A percentile compares a stretch with the other conserved stretches of the same genome.
These are phyloP conservation scores for Wickerhamomyces ciferrii DNA, from an alignment of 805 yeast genomes.

Conservation along the genomic window DNA sequence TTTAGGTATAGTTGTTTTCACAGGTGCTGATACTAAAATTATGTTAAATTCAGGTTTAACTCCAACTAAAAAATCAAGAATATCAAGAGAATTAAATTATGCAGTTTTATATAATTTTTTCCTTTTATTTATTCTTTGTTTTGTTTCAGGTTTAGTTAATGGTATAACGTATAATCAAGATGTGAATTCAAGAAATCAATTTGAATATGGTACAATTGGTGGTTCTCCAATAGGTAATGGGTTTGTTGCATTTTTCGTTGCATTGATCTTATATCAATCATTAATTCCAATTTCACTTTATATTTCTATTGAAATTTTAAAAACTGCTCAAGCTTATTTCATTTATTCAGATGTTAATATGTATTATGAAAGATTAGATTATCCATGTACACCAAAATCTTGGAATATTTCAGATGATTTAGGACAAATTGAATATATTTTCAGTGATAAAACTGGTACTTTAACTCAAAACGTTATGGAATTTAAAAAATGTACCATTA, in stretches of 20 bases:
- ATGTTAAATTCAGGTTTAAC: slow-evolving; percentile 79
- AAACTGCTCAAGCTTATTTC: slow-evolving; percentile 76
- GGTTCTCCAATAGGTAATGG: slow-evolving; percentile 65
- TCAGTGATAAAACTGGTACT: slow-evolving; percentile 83
- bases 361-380: slow-evolving; percentile 66
- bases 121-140: slow-evolving; percentile 60
- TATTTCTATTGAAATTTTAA: slow-evolving; percentile 76
- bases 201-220: slow-evolving; percentile 67
- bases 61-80: slow-evolving; percentile 72
- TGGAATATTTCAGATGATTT: slow-evolving; percentile 85
- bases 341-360: slow-evolving; percentile 69
- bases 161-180: slow-evolving; percentile 53
- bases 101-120: slow-evolving; percentile 65
- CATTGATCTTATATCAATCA: slow-evolving; percentile 70
- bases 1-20: slow-evolving; percentile 68
- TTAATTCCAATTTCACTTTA: slow-evolving; percentile 80
- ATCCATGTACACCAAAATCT: slow-evolving; percentile 78
- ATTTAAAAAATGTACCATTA: slow-evolving; percentile 73
- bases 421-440: slow-evolving; percentile 80
- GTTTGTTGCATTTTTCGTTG: slow-evolving; percentile 67
- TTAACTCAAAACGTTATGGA: slow-evolving; percentile 83
- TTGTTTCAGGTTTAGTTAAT: slow-evolving; percentile 64
- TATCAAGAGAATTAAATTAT: slow-evolving; percentile 65
- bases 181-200: slow-evolving; percentile 51
- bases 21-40: slow-evolving; percentile 77